Evolutionary conservation across 352 stramenopile genomes (phyloP).

Genomic region (Saprolegnia diclina): DNA sequence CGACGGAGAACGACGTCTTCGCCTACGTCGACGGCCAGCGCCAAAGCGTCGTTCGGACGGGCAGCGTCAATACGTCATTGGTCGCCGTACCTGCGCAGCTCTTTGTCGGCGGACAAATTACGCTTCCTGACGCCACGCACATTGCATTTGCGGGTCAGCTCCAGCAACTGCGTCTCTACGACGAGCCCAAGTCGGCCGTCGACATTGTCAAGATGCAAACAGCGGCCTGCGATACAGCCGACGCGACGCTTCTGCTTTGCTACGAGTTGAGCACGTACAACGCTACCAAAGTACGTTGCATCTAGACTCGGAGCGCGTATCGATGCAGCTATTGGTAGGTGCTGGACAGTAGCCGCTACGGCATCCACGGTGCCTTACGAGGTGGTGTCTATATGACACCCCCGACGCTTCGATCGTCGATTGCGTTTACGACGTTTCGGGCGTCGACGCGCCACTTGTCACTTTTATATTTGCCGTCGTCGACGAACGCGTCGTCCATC

Average conservation of each 20-base stretch:
- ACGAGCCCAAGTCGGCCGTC: not conserved
- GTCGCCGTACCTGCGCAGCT: not conserved
- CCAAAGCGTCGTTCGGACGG: not conserved
- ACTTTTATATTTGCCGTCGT: not conserved
- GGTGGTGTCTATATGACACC: not conserved
- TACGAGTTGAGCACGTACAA: constrained; percentile 4
- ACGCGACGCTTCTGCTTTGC: constrained; percentile 10
- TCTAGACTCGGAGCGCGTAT: no score
- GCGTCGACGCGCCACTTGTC: not conserved
- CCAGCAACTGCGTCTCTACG: constrained; percentile 3
- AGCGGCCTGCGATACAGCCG: not conserved
- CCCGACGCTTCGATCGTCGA: not conserved
- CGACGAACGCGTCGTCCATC: not conserved
- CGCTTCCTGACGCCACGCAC: constrained; percentile 4
- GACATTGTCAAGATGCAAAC: not conserved
- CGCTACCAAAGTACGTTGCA: not conserved
- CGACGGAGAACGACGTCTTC: constrained; percentile 14
- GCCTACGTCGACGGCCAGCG: constrained; percentile 10
- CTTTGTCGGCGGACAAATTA: constrained; percentile 3
- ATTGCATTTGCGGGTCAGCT: constrained; percentile 1
- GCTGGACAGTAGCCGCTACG: not conserved
- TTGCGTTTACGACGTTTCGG: constrained; percentile 5
- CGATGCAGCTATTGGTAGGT: not conserved
- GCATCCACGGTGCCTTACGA: not conserved
- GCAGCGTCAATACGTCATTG: not conserved